Base-by-base conservation (phyloP, 2,329 filamentous ascomycete genomes). In the Verticillium nubilum region DNA sequence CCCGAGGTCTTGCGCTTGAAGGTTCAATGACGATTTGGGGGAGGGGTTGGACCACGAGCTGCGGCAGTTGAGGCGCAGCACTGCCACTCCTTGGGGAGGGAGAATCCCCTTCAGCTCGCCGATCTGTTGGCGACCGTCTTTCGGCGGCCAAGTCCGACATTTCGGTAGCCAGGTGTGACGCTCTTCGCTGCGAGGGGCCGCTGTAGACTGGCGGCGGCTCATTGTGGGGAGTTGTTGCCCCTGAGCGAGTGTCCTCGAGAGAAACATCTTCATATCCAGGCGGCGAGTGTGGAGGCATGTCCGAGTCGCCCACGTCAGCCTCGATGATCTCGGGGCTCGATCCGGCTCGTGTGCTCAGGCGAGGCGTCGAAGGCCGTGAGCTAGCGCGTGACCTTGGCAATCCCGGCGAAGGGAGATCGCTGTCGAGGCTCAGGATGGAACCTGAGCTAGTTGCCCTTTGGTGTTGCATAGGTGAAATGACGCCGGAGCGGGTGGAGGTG, bases 11-110 rank as follows among this genome's bases (percentile, higher is more conserved):
- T 31, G 62, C 62, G 42, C 74, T 78, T 26, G 77, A 80, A n/a
- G 81, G 80, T 66, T 86, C 80, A 54, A 86, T 80, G 27, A 86
- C 78, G 66, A 87, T 87, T 63, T 80, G 78, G 3, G 85, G 85
- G 27, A 87, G 69, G 28, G 68, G 68, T 19, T 70, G 66, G 31
- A 86, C 73, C 54, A 77, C 75, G 64, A 86, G 65, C 64, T 79
- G 84, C 2, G 84, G 83, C 54, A 86, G 70, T 62, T 79, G 81
- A 0, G 80, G 80, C 6, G 72, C 66, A 1, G 73, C 74, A 19
- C 25, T 53, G 27, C 25, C 25, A 9, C 52, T 29, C 25, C 25
- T 53, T 26, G 52, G 27, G 6, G 52, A 53, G 68, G 58, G 42
- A 13, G 42, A 50, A 4, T 50, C 42, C n/a, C n/a, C 72, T 25